These are phyloP conservation scores for Ceratobasidium sp. DNA, from an alignment of 1,284 basidiomycete genomes.

Conservation along the genomic window DNA sequence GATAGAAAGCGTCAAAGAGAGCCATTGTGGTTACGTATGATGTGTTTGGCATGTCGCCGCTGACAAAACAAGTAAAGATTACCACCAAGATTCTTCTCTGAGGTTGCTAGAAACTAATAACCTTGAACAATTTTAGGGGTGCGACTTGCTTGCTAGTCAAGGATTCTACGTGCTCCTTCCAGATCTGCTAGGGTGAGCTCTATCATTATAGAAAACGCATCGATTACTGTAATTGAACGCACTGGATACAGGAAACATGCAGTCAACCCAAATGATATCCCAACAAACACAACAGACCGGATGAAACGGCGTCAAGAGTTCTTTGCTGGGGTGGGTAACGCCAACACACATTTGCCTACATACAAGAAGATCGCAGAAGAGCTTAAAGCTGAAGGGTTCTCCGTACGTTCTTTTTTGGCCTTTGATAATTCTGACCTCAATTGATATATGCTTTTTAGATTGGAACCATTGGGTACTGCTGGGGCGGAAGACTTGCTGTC, in stretches of 20 bases:
- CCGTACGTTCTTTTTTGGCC: neutral
- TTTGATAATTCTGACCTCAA: neutral
- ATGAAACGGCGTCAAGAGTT: neutral
- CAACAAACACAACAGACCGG: neutral
- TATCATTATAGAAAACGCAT: neutral
- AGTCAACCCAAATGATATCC: slow-evolving; percentile 1
- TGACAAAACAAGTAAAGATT: slow-evolving; percentile 14
- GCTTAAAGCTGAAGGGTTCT: slow-evolving; percentile 22
- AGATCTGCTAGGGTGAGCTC: slow-evolving; percentile 22
- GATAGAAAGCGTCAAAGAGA: slow-evolving; percentile 15
- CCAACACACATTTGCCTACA: neutral
- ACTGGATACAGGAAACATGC: slow-evolving; percentile 4
- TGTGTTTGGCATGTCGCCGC: slow-evolving; percentile 21
- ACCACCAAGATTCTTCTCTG: neutral
- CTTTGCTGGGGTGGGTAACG: slow-evolving; percentile 14
- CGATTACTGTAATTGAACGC: neutral
- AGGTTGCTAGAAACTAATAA: neutral
- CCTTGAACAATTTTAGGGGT: neutral
- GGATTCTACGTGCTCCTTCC: slow-evolving; percentile 29
- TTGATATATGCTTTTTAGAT: neutral
- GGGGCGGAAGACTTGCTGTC: slow-evolving; percentile 22
- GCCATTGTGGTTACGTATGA: slow-evolving; percentile 20
- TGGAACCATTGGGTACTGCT: slow-evolving; percentile 29
- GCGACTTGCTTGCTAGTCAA: slow-evolving; percentile 28
- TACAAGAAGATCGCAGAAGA: slow-evolving; percentile 10